phyloP scores from a whole-genome alignment of 2,329 filamentous ascomycete genomes.

The Colletotrichum plurivorum region DNA sequence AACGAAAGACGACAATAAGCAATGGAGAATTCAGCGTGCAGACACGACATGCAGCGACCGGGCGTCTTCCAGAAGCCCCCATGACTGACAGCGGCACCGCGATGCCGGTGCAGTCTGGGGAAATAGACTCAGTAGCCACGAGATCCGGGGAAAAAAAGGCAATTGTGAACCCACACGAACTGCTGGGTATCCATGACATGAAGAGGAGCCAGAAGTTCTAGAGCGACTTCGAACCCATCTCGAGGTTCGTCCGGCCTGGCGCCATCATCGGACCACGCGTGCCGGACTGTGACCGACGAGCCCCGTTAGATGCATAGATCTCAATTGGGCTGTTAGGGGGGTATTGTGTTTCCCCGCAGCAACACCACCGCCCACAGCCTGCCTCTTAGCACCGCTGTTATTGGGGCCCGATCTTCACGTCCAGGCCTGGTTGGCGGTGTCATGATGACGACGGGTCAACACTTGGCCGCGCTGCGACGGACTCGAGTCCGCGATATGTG shows the following conservation, averaged over 20 bases:
- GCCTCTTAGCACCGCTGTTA: conserved; percentile 2
- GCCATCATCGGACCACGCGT: conserved; percentile 28
- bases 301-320: conserved; percentile 22
- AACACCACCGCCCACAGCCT: conserved; percentile 6
- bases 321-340: background rate
- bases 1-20: conserved; percentile 6
- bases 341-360: conserved; percentile 14
- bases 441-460: conserved; percentile 30
- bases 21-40: background rate
- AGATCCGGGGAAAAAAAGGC: conserved; percentile 27
- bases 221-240: conserved; percentile 13
- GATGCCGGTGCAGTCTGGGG: conserved; percentile 27
- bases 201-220: conserved; percentile 2
- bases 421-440: conserved; percentile 15
- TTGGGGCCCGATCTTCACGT: conserved; percentile 21
- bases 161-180: background rate
- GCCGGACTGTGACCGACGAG: background rate
- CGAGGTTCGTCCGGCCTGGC: conserved; percentile 21
- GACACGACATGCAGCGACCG: background rate
- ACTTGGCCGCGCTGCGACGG: conserved; percentile 14
- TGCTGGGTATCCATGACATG: conserved; percentile 15
- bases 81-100: background rate
- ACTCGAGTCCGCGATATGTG: background rate
- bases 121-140: conserved; percentile 22
- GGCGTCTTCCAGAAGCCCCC: background rate